Conservation (phyloP, 352 stramenopile species). For the Globisporangium splendens region DNA sequence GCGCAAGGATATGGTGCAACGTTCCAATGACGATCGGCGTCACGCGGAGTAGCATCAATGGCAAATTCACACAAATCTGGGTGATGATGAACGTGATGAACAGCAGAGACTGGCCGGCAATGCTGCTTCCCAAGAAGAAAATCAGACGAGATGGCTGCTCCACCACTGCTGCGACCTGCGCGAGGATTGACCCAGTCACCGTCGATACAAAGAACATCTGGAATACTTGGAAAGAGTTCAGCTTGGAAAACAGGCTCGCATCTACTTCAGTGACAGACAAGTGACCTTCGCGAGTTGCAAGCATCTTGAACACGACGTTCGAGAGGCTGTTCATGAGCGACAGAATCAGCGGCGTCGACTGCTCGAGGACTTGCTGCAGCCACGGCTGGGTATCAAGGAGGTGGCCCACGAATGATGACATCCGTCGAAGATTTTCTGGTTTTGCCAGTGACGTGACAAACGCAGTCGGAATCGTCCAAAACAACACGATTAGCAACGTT, state of each 20-base stretch:
- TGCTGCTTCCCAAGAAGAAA: slow-evolving; percentile 66
- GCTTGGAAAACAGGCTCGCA: slow-evolving; percentile 68
- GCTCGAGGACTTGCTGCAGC: slow-evolving; percentile 51
- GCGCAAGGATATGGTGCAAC: slow-evolving; percentile 46
- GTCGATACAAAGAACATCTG: slow-evolving; percentile 83
- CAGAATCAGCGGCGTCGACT: slow-evolving; percentile 60
- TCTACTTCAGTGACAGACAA: slow-evolving; percentile 63
- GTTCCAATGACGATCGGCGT: slow-evolving; percentile 38
- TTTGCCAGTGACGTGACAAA: slow-evolving; percentile 77
- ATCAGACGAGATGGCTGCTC: slow-evolving; percentile 59
- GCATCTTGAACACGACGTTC: slow-evolving; percentile 60
- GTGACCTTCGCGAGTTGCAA: slow-evolving; percentile 64
- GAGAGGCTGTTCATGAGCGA: slow-evolving; percentile 68
- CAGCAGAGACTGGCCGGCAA: slow-evolving; percentile 74
- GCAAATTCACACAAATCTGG: slow-evolving; percentile 62
- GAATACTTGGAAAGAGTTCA: slow-evolving; percentile 76
- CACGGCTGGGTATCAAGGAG: slow-evolving; percentile 45
- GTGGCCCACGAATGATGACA: slow-evolving; percentile 41
- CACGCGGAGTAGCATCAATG: slow-evolving; percentile 56
- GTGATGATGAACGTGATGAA: slow-evolving; percentile 81
- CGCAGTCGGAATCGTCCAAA: slow-evolving; percentile 77
- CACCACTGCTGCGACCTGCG: slow-evolving; percentile 50
- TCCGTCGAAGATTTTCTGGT: slow-evolving; percentile 52
- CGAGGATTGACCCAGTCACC: slow-evolving; percentile 61
- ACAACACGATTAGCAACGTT: slow-evolving; percentile 62